Base-by-base conservation (phyloP, 495 filamentous ascomycete species). In the Daldinia bambusicola region DNA sequence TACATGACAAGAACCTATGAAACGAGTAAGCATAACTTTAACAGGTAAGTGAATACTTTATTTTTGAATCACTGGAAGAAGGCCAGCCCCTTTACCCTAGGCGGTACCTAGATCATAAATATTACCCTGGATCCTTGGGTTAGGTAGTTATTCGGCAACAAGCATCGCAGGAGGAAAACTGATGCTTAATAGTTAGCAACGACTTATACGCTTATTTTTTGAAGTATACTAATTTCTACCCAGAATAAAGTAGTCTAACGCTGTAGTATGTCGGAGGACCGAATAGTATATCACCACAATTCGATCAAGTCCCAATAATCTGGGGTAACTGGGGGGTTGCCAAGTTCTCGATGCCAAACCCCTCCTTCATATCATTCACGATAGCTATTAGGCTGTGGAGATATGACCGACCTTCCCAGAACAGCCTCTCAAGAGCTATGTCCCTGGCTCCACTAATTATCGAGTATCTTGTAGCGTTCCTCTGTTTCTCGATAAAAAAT, bases 351-450 rank as follows among this genome's bases (percentile, higher is more conserved):
- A 74, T 45, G 8, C 59, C 50, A 30, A 74, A 74, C 53, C 34
- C 55, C 4, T 63, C 45, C 45, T 48, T 70, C 61, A 74, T 57
- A 5, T 63, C 51, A 16, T 16, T 51, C 18, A 67, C 71, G n/a
- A 70, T 50, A 0, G 18, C 48, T 18, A 74, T 60, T 32, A 74
- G 57, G 12, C 51, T 41, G 32, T 63, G 48, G 9, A 74, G 67
- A 22, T 67, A 70, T 16, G 63, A 70, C 37, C 71, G 71, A 51
- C 43, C 71, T 36, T 50, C 52, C 71, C 61, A 73, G 57, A 70
- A 63, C 56, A 66, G 10, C 18, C 26, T 31, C 9, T 20, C 37
- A 18, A 59, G 36, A 14, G 16, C 59, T 1, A 13, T 8, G 32
- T 56, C 55, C 12, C 6, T 26, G 6, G 31, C 26, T 16, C 40